Base-by-base conservation (phyloP, 2,329 filamentous ascomycete genomes). In the Botryotinia calthae region DNA sequence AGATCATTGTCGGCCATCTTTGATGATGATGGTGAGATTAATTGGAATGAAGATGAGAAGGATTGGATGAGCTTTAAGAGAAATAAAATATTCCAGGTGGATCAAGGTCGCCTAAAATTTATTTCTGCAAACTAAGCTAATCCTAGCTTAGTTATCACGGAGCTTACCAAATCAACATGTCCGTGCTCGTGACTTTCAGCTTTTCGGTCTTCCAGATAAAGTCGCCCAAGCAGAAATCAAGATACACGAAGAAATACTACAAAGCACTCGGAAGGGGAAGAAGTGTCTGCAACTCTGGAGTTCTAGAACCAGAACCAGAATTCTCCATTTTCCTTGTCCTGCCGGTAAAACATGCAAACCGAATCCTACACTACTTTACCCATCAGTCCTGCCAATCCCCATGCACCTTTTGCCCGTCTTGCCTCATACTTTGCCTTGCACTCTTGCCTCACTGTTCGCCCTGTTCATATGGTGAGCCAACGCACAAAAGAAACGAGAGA, bases 1-100 rank as follows among this genome's bases (percentile, higher is more conserved):
- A 91, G 82, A 70, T 86, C 85, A 70, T 85, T 83, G 59, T 79
- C 79, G 25, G 76, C 76, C 77, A 80, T 80, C 54, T 44, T 76
- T 56, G 22, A 42, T 68, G 69, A 34, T 59, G 56, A 56, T 63
- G 20, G 70, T 28, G 62, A 4, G 51, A 22, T 40, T 46, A 34
- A 61, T 18, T 22, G 48, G 34, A 68, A 68, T 56, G n/a, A 56
- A 28, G 22, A 28, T 56, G 51, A 56, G 34, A 37, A 59, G 20
- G 40, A 67, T 59, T 66, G 64, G n/a, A 9, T 59, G 31, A 61
- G 42, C 20, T 69, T 69, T 54, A 69, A 54, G 34, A 58, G 40
- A 63, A 63, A 63, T 63, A 42, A 70, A 70, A 68, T 51, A 31
- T 20, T 71, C 9, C 0, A 2, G 34, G 70, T 66, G 70, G 70